A percentile compares a stretch with the other conserved stretches of the same genome.
These are phyloP conservation scores for Punica granatum DNA, from an alignment of 345 rosid species.

Conservation along the genomic window DNA sequence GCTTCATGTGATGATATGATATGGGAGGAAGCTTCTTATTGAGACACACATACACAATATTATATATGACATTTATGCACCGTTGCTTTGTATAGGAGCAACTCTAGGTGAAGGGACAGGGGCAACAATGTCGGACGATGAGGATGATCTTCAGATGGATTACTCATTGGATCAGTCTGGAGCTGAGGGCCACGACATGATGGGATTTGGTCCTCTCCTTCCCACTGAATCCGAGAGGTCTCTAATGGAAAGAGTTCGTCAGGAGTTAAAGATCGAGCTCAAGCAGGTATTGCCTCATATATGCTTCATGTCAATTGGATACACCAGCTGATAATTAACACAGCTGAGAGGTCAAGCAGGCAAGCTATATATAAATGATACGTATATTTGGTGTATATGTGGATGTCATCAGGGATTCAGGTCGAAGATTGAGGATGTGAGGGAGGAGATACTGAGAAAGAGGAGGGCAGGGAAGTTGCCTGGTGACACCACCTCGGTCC, in stretches of 20 bases:
- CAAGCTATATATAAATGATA: not conserved
- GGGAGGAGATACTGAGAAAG: constrained; percentile 93
- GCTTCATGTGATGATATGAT: no score
- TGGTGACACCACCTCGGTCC: constrained; percentile 91
- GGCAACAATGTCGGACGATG: constrained; percentile 97
- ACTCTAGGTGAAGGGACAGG: constrained; percentile 81
- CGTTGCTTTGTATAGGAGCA: constrained; percentile 38
- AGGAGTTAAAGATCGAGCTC: constrained; percentile 86
- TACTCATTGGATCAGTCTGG: constrained; percentile 63
- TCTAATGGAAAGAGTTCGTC: constrained; percentile 99
- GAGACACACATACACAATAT: not conserved
- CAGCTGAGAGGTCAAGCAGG: not conserved
- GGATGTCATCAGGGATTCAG: constrained; percentile 59
- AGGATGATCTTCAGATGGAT: constrained; percentile 83
- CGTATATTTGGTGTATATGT: not conserved
- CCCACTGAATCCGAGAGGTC: constrained; percentile 97
- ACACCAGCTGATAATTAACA: not conserved
- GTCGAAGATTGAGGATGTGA: constrained; percentile 90
- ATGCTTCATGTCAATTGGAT: not conserved
- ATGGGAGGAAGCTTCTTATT: not conserved
- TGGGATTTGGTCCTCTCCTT: constrained; percentile 88
- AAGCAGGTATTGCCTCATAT: constrained; percentile 49
- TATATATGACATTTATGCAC: not conserved
- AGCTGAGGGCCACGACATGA: constrained; percentile 63
- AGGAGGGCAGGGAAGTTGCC: constrained; percentile 97